phyloP scores from a whole-genome alignment of 371 early-diverging fungal genomes.

The Paraphysoderma sedebokerense region DNA sequence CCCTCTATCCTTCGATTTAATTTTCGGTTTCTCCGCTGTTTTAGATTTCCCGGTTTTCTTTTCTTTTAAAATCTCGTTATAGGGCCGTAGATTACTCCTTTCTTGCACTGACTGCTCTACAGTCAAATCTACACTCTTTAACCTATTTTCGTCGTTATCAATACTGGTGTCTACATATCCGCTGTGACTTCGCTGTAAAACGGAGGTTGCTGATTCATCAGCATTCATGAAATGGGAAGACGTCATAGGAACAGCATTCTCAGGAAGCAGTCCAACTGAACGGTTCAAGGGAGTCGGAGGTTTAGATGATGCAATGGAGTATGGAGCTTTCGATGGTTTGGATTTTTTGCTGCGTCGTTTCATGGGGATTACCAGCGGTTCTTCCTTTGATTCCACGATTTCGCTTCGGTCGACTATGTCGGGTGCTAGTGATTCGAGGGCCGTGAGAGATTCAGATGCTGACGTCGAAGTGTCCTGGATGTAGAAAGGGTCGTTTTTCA shows the following conservation, averaged over 20 bases:
- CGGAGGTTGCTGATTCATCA: no score
- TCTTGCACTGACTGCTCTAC: no score
- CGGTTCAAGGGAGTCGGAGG: slow-evolving; percentile 18
- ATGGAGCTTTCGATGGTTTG: slow-evolving; percentile 58
- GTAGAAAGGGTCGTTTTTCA: slow-evolving; percentile 56
- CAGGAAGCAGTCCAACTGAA: slow-evolving; percentile 9
- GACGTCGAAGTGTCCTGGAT: slow-evolving; percentile 22
- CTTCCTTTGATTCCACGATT: slow-evolving; percentile 5
- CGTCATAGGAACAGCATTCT: no score
- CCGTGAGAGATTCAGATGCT: slow-evolving; percentile 9
- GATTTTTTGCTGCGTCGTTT: slow-evolving; percentile 10
- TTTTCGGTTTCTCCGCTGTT: no score
- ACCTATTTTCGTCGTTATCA: slow-evolving; percentile 6
- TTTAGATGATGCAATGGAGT: slow-evolving; percentile 48
- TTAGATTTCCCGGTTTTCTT: no score
- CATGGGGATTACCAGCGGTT: background rate
- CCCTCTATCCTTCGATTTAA: no score
- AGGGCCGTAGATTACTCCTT: no score
- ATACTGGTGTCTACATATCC: slow-evolving; percentile 8
- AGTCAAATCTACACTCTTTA: slow-evolving; percentile 9
- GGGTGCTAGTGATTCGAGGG: slow-evolving; percentile 1
- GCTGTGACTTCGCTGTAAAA: slow-evolving; percentile 21
- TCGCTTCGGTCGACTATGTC: background rate
- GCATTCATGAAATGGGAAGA: no score
- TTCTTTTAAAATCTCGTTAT: no score